Evolutionary conservation across 2,329 filamentous ascomycete genomes (phyloP).

Genomic region (Orbilia brochopaga): DNA sequence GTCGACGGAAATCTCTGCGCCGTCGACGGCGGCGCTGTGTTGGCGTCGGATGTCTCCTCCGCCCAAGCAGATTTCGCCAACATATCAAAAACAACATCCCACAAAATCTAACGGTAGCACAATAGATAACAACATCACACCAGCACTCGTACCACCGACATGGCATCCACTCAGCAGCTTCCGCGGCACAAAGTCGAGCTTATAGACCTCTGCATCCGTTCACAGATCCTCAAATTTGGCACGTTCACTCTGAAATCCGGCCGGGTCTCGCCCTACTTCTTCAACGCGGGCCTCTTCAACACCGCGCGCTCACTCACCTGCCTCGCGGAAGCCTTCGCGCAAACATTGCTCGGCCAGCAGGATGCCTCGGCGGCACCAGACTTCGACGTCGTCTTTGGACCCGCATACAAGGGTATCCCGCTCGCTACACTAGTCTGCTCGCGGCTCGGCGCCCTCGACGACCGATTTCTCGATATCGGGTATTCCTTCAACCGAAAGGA

Average conservation of each 20-base stretch:
- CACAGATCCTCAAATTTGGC: conserved; percentile 78
- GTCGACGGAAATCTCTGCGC: no score
- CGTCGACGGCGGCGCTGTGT: no score
- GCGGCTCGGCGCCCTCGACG: conserved; percentile 74
- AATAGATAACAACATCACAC: no score
- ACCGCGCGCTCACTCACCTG: conserved; percentile 76
- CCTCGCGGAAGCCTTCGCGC: conserved; percentile 81
- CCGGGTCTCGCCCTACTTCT: conserved; percentile 92
- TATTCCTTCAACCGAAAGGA: conserved; percentile 97
- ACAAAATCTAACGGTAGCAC: no score
- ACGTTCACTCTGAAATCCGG: conserved; percentile 90
- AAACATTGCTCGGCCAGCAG: conserved; percentile 63
- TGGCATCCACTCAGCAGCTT: conserved; percentile 57
- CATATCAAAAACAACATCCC: no score
- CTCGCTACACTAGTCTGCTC: conserved; percentile 78
- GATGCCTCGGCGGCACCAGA: conserved; percentile 58
- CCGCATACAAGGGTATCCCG: conserved; percentile 96
- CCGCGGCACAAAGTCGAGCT: conserved; percentile 74
- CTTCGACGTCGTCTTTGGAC: conserved; percentile 88
- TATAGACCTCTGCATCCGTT: conserved; percentile 71
- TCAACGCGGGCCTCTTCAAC: conserved; percentile 93
- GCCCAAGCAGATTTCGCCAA: no score
- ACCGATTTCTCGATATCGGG: conserved; percentile 70
- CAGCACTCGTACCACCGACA: neutral
- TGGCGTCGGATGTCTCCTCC: neutral